Evolutionary conservation across 176 grass and related monocot species (phyloP).

Genomic region (Zea mays): Zm-B73-REFERENCE-NAM-5.0 NC_050097.1:242635001-242635500

Average conservation of each 20-base stretch:
- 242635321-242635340: slow-evolving; percentile 85
- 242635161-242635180: slow-evolving; percentile 77
- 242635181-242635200: slow-evolving; percentile 28
- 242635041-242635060: slow-evolving; percentile 70
- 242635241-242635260: background rate
- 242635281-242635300: slow-evolving; percentile 65
- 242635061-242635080: slow-evolving; percentile 54
- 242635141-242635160: slow-evolving; percentile 81
- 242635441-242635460: background rate
- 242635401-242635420: slow-evolving; percentile 65
- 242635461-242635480: background rate
- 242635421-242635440: slow-evolving; percentile 23
- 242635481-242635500: no score
- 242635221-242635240: background rate
- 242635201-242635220: background rate
- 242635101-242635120: slow-evolving; percentile 66
- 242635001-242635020: slow-evolving; percentile 77
- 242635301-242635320: slow-evolving; percentile 46
- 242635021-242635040: slow-evolving; percentile 72
- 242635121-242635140: slow-evolving; percentile 68
- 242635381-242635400: slow-evolving; percentile 55
- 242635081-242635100: slow-evolving; percentile 50
- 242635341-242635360: slow-evolving; percentile 81
- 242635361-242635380: slow-evolving; percentile 56
- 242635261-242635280: slow-evolving; percentile 31